Conservation (phyloP, 352 stramenopile species). For the Globisporangium camurandrum region DNA sequence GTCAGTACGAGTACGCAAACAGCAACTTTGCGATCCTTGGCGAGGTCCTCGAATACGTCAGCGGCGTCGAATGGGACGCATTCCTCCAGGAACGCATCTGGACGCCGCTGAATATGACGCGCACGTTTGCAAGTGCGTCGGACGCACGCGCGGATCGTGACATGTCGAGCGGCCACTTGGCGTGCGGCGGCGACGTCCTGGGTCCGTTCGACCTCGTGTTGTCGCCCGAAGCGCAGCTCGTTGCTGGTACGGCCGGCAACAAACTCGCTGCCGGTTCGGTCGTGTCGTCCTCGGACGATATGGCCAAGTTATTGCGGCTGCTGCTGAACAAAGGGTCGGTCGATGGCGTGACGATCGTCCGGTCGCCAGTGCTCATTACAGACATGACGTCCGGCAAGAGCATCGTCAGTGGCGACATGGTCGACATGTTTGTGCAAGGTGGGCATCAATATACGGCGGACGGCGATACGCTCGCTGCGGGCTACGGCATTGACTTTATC, state of each 20-base stretch:
- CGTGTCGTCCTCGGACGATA: slow-evolving; percentile 42
- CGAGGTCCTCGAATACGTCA: slow-evolving; percentile 46
- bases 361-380: slow-evolving; percentile 25
- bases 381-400: slow-evolving; percentile 61
- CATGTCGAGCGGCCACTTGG: slow-evolving; percentile 35
- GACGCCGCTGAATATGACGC: slow-evolving; percentile 46
- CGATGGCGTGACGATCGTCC: slow-evolving; percentile 37
- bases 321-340: slow-evolving; percentile 60
- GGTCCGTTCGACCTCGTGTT: slow-evolving; percentile 39
- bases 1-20: slow-evolving; percentile 52
- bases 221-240: slow-evolving; percentile 25
- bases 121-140: slow-evolving; percentile 35
- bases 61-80: slow-evolving; percentile 33
- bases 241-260: slow-evolving; percentile 7
- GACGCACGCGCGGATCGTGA: slow-evolving; percentile 20
- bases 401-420: slow-evolving; percentile 23
- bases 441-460: slow-evolving; percentile 42
- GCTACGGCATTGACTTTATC: slow-evolving; percentile 62
- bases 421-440: slow-evolving; percentile 25
- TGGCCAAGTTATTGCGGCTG: slow-evolving; percentile 45
- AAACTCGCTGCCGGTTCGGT: slow-evolving; percentile 40
- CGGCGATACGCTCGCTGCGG: slow-evolving; percentile 39
- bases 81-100: slow-evolving; percentile 45
- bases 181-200: slow-evolving; percentile 30
- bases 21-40: slow-evolving; percentile 57